Evolutionary conservation across 768 basidiomycete species (phyloP).

Genomic region (Crepidotus variabilis): DNA sequence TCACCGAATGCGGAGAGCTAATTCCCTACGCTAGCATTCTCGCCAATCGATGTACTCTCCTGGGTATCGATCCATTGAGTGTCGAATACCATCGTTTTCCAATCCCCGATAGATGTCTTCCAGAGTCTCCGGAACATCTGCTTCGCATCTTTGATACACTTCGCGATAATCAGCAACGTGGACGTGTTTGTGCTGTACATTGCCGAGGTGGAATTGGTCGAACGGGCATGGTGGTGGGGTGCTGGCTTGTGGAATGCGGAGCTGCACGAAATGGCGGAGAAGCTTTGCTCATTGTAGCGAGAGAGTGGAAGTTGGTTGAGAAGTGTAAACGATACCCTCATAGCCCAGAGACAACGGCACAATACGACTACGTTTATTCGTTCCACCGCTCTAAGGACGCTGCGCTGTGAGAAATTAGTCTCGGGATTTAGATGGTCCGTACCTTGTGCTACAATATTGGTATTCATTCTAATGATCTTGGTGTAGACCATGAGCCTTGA

Average conservation of each 20-base stretch:
- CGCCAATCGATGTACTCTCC: constrained; percentile 44
- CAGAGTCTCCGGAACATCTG: constrained; percentile 56
- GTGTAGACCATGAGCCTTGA: too few species aligned
- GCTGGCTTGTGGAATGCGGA: constrained; percentile 73
- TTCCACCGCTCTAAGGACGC: constrained; percentile 29
- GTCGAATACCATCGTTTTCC: constrained; percentile 80
- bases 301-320: constrained; percentile 73
- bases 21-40: constrained; percentile 59
- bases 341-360: constrained; percentile 76
- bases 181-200: constrained; percentile 67
- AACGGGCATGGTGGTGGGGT: constrained; percentile 60
- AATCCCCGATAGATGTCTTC: constrained; percentile 68
- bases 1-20: constrained; percentile 77
- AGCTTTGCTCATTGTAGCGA: constrained; percentile 59
- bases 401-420: background rate
- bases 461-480: background rate
- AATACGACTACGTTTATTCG: constrained; percentile 70
- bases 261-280: constrained; percentile 58
- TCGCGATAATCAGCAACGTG: constrained; percentile 54
- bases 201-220: constrained; percentile 78
- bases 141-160: constrained; percentile 55
- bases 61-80: constrained; percentile 49
- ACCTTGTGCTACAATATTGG: background rate
- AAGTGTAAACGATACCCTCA: constrained; percentile 74
- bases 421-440: background rate